Conservation (phyloP, 345 rosid species). For the Chamaenerion angustifolium region DNA sequence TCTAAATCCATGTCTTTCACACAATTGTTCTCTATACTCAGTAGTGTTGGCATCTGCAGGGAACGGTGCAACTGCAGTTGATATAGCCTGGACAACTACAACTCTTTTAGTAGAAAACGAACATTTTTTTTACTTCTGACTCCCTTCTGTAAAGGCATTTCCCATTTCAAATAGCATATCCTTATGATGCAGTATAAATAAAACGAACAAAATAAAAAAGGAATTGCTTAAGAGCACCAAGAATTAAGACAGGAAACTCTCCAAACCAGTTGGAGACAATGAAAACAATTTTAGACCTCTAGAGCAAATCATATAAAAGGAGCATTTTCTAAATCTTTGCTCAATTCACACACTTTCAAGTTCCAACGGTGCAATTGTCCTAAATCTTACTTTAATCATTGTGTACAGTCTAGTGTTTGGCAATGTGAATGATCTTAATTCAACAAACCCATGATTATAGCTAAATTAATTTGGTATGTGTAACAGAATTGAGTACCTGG, state of each 20-base stretch:
- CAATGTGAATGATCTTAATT: neutral
- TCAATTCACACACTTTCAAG: neutral
- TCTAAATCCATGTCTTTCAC: constrained; percentile 68
- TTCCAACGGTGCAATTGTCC: neutral
- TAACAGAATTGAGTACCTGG: constrained; percentile 25
- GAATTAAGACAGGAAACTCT: neutral
- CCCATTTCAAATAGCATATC: constrained; percentile 29
- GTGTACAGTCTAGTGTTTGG: neutral
- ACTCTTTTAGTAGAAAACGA: constrained; percentile 19
- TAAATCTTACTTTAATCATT: neutral
- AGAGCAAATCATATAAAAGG: neutral
- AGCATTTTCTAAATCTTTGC: neutral
- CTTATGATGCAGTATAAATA: constrained; percentile 22
- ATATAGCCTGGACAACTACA: constrained; percentile 43
- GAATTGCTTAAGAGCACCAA: neutral
- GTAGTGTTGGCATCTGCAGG: constrained; percentile 41
- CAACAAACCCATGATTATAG: neutral
- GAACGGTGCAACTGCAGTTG: constrained; percentile 46
- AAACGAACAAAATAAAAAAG: constrained; percentile 4
- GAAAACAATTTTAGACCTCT: neutral
- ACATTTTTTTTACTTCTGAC: constrained; percentile 13
- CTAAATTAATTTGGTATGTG: neutral
- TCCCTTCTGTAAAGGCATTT: constrained; percentile 25
- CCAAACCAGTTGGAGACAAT: too few relatives aligned
- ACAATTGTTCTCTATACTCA: constrained; percentile 48